Evolutionary conservation across 192 early-diverging fungal genomes (phyloP).

Genomic region (Coemansia furcata): DNA sequence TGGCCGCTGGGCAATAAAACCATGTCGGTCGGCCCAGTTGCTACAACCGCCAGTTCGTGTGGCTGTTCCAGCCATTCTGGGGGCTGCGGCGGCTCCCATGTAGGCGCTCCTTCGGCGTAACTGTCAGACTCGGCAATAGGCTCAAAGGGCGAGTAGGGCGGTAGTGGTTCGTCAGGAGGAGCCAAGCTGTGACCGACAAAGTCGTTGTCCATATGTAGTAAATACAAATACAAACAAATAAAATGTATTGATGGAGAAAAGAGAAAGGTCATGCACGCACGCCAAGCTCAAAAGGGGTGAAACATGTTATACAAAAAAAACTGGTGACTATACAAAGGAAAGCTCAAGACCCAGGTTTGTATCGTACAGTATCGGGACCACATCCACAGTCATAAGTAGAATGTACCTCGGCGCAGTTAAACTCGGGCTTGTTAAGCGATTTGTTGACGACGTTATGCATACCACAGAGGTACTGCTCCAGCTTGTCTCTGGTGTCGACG

Average conservation of each 20-base stretch:
- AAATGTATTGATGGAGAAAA: background rate
- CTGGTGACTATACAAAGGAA: background rate
- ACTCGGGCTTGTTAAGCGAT: constrained; percentile 72
- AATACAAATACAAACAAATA: background rate
- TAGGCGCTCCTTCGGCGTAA: background rate
- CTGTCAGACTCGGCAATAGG: background rate
- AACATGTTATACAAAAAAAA: background rate
- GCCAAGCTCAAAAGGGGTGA: constrained; percentile 1
- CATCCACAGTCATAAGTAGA: constrained; percentile 90
- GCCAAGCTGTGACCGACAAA: background rate
- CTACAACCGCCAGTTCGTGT: background rate
- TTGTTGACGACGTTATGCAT: constrained; percentile 93
- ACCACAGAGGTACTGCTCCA: constrained; percentile 84
- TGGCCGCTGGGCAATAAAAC: background rate
- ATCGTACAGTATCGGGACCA: constrained; percentile 46
- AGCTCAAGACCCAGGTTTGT: constrained; percentile 21
- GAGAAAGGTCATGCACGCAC: background rate
- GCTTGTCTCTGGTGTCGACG: constrained; percentile 64
- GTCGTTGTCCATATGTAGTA: background rate
- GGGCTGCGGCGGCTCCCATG: background rate
- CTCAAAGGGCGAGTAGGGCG: constrained; percentile 27
- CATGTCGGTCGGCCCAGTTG: background rate
- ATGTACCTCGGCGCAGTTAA: constrained; percentile 76
- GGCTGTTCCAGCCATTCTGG: background rate
- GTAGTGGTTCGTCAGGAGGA: constrained; percentile 8